phyloP scores from a whole-genome alignment of 148 eudicot species.

The Gaultheria prostrata region DNA sequence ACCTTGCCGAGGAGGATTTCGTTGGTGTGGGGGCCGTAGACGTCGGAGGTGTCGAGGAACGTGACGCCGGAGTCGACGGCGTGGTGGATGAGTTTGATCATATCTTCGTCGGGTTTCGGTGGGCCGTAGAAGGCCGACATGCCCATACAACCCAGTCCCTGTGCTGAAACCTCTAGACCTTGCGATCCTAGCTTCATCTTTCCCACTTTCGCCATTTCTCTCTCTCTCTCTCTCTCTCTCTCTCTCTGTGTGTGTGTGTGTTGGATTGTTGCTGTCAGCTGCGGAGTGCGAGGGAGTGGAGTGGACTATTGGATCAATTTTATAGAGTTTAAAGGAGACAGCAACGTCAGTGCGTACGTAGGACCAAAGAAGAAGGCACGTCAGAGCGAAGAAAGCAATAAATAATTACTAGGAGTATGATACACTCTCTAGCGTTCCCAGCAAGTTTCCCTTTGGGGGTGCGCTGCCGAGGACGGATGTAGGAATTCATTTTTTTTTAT shows the following conservation, averaged over 20 bases:
- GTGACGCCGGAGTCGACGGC: conserved; percentile 10
- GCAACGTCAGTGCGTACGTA: too few relatives aligned
- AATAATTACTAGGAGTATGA: too few relatives aligned
- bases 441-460: too few relatives aligned
- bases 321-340: too few relatives aligned
- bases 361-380: too few relatives aligned
- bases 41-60: conserved; percentile 5
- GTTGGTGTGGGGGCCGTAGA: conserved; percentile 11
- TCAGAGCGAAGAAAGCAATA: too few relatives aligned
- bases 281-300: too few relatives aligned
- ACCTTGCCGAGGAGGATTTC: conserved; percentile 8
- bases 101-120: neutral
- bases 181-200: neutral
- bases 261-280: too few relatives aligned
- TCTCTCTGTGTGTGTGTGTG: neutral
- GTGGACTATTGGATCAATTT: too few relatives aligned
- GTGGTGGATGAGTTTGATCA: conserved; percentile 13
- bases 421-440: too few relatives aligned
- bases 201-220: neutral
- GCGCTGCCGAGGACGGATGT: too few relatives aligned
- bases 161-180: conserved; percentile 5
- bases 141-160: conserved; percentile 11
- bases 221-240: conserved; percentile 8
- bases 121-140: conserved; percentile 10
- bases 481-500: too few relatives aligned